A percentile compares a stretch with the other conserved stretches of the same genome.
Conservation (phyloP, 2,329 filamentous ascomycete species). For the Penicillium sp. region DNA sequence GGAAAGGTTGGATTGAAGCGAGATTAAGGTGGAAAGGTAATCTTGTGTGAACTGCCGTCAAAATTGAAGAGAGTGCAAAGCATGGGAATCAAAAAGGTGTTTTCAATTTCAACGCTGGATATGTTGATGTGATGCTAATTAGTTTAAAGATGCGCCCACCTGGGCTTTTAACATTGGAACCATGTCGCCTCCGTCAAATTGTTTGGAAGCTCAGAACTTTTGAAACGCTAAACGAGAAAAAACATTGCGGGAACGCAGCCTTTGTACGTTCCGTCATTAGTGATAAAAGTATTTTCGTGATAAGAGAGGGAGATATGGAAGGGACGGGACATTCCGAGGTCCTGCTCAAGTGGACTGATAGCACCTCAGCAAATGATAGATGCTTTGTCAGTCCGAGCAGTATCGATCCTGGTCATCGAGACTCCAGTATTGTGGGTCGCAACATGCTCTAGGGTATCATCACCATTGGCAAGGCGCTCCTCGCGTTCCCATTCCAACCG, state of each 20-base stretch:
- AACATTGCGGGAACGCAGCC: background rate
- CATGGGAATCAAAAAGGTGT: background rate
- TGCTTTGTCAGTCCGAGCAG: slow-evolving; percentile 22
- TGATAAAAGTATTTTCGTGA: background rate
- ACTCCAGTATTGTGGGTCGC: slow-evolving; percentile 12
- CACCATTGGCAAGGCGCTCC: slow-evolving; percentile 6
- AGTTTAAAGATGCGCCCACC: background rate
- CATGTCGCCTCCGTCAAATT: background rate
- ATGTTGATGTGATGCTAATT: background rate
- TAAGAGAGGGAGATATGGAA: background rate
- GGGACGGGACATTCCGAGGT: too few relatives aligned
- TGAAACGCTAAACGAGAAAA: background rate
- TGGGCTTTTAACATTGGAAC: background rate
- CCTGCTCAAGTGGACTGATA: background rate
- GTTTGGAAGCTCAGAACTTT: slow-evolving; percentile 8
- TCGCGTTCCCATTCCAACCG: slow-evolving; percentile 24
- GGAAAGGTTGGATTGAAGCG: slow-evolving; percentile 55
- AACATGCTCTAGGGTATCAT: slow-evolving; percentile 13
- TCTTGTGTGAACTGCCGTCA: too few relatives aligned
- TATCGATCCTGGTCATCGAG: slow-evolving; percentile 20
- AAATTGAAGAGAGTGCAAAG: too few relatives aligned
- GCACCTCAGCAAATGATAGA: slow-evolving; percentile 21
- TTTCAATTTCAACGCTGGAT: background rate
- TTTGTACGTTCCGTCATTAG: background rate
- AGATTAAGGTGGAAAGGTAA: slow-evolving; percentile 12